Evolutionary conservation across 352 stramenopile genomes (phyloP), one percentile per base, ranked within the genome.

Genomic region (Pythium monospermum): DNA sequence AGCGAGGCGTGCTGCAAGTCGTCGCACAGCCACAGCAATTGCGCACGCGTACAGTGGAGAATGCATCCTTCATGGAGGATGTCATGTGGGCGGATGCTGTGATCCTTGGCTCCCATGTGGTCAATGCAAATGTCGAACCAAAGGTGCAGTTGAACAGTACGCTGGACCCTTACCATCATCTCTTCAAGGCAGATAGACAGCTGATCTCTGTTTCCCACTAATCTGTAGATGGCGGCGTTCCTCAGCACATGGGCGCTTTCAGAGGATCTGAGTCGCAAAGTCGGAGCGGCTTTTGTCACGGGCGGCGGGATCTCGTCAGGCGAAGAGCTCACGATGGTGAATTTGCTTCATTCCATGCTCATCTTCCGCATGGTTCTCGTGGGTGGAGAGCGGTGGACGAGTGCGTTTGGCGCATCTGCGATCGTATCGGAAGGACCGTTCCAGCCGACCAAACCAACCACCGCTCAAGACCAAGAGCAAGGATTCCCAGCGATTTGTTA

Each of bases 81-180:
- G 83, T 96, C 12, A 47, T 83, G 45, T 91, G 83, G 72, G 83
- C 85, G 0, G 82, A 96, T 60, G 83, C 83, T 1, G 63, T 96
- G 13, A 78, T 96, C 36, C 72, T 96, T 19, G 85, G 85, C 31
- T 81, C 74, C 13, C 79, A 91, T 36, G 85, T 96, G 18, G 70
- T 91, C 27, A 94, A 96, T 53, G 85, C 83, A 31, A 96, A 96
- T 56, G 73, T 96, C 11, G 83, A 96, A 52, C 81, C 85, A 7
- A 81, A 88, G 66, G 77, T 86, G 49, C 18, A 68, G 36, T 18
- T 27, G 13, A n/a, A n/a, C n/a, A n/a, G n/a, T n/a, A n/a, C n/a
- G n/a, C n/a, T n/a, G n/a, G n/a, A n/a, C n/a, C n/a, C n/a, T n/a
- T n/a, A n/a, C n/a, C n/a, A n/a, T n/a, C n/a, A n/a, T n/a, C n/a